Percentiles rank a stretch among this genome's conserved stretches.
Conservation (phyloP, 1,284 basidiomycete genomes). For the Trametes pubescens region DNA sequence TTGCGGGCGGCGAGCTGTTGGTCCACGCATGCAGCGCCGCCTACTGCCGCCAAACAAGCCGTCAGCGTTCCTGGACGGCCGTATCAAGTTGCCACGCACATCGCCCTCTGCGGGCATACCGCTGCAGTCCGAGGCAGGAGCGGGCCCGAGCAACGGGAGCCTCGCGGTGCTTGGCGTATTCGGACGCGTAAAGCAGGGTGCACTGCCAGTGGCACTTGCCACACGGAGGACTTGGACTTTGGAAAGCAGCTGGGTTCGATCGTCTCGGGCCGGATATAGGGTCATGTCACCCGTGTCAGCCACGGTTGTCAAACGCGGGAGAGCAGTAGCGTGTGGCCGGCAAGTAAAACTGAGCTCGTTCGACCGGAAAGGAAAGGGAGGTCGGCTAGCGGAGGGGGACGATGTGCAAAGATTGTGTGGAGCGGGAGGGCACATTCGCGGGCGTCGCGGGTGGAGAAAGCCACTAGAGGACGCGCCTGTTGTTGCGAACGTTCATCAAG, state of each 20-base stretch:
- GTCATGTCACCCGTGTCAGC: neutral
- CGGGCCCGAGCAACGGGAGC: conserved; percentile 10
- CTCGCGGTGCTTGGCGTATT: neutral
- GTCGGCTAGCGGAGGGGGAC: conserved; percentile 3
- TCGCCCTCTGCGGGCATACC: neutral
- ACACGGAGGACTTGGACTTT: neutral
- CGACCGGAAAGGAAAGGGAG: conserved; percentile 4
- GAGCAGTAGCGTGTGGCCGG: neutral
- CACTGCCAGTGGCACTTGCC: neutral
- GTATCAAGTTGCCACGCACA: neutral
- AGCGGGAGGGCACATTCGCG: conserved; percentile 3
- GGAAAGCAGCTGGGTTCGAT: conserved; percentile 1
- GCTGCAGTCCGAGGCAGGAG: neutral
- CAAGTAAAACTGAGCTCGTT: conserved; percentile 10
- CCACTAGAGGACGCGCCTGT: conserved; percentile 10
- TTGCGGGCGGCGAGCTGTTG: conserved; percentile 2
- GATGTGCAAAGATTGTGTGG: conserved; percentile 14
- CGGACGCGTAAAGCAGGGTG: conserved; percentile 12
- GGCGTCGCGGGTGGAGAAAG: neutral
- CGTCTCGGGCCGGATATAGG: conserved; percentile 12
- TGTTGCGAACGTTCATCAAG: conserved; percentile 13
- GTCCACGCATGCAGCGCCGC: neutral
- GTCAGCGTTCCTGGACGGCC: conserved; percentile 10
- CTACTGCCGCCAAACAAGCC: conserved; percentile 9
- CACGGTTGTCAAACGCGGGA: neutral